Conservation (phyloP, 176 grass and related monocot species). For the Panicum miliaceum region DNA sequence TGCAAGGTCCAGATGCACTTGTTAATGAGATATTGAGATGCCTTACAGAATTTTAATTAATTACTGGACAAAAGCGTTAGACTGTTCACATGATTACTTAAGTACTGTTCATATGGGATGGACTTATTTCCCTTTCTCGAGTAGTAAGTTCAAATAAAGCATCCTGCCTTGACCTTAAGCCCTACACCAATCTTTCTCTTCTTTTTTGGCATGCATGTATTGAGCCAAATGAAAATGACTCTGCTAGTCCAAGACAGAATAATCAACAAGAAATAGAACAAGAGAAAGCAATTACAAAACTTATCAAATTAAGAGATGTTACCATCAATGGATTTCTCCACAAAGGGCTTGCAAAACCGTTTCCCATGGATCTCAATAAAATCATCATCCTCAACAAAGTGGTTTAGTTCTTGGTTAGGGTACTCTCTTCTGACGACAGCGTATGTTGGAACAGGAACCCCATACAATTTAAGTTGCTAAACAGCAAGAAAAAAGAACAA, state of each 20-base stretch:
- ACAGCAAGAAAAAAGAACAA: constrained; percentile 33
- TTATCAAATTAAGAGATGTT: constrained; percentile 45
- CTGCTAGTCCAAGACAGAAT: not conserved
- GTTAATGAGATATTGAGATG: constrained; percentile 13
- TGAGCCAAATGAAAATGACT: constrained; percentile 3
- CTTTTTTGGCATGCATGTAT: constrained; percentile 9
- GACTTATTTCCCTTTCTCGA: constrained; percentile 1
- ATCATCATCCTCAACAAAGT: constrained; percentile 94
- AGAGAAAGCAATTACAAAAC: constrained; percentile 6
- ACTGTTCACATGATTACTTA: not conserved
- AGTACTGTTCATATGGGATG: not conserved
- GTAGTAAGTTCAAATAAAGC: constrained; percentile 14
- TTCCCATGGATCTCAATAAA: constrained; percentile 89
- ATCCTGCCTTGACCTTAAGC: not conserved
- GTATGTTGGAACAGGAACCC: constrained; percentile 90
- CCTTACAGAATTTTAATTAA: not conserved
- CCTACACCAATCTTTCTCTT: not conserved
- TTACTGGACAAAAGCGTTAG: not conserved
- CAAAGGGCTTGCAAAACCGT: constrained; percentile 88
- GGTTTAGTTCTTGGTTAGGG: constrained; percentile 87
- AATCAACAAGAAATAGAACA: constrained; percentile 24
- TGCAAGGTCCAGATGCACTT: not conserved
- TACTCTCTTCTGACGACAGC: constrained; percentile 81
- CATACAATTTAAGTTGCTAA: constrained; percentile 79
- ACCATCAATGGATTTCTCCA: constrained; percentile 97